A percentile compares a stretch with the other conserved stretches of the same genome.
phyloP scores from a whole-genome alignment of 441 rosid genomes.

The Pelargonium myrrhifolium region DNA sequence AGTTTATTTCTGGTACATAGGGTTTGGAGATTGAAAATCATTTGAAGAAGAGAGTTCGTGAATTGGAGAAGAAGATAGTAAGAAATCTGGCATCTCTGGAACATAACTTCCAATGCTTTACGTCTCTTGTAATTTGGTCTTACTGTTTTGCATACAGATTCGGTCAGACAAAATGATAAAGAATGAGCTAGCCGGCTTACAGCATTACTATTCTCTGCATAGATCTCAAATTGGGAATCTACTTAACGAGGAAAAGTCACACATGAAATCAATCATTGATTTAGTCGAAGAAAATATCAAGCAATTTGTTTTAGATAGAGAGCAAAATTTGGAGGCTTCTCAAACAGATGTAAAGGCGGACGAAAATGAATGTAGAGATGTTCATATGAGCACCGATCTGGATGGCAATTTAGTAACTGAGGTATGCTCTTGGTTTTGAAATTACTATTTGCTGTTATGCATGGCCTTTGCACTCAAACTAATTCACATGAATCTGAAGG shows the following conservation, averaged over 20 bases:
- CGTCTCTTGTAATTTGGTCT: constrained; percentile 17
- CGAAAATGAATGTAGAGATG: constrained; percentile 56
- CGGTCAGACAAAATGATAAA: constrained; percentile 43
- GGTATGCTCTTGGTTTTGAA: constrained; percentile 27
- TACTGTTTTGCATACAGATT: constrained; percentile 39
- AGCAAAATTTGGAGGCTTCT: constrained; percentile 28
- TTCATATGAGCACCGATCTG: constrained; percentile 42
- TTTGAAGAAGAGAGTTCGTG: constrained; percentile 67
- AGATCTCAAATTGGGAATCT: constrained; percentile 44
- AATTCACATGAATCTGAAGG: no score
- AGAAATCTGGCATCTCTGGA: constrained; percentile 19
- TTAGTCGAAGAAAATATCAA: constrained; percentile 43
- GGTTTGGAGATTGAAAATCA: constrained; percentile 95
- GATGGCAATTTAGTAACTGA: constrained; percentile 28
- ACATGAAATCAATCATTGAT: constrained; percentile 36
- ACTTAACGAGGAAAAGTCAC: constrained; percentile 56
- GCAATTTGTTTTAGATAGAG: constrained; percentile 27
- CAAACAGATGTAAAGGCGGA: constrained; percentile 32
- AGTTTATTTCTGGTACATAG: constrained; percentile 29
- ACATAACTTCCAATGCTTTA: background rate
- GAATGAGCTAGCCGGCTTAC: constrained; percentile 44
- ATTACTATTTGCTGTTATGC: background rate
- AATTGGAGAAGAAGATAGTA: constrained; percentile 74
- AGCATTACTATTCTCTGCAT: constrained; percentile 49
- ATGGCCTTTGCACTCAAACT: no score